phyloP scores from a whole-genome alignment of 1,284 basidiomycete genomes.

The Hymenochaete sp. region DNA sequence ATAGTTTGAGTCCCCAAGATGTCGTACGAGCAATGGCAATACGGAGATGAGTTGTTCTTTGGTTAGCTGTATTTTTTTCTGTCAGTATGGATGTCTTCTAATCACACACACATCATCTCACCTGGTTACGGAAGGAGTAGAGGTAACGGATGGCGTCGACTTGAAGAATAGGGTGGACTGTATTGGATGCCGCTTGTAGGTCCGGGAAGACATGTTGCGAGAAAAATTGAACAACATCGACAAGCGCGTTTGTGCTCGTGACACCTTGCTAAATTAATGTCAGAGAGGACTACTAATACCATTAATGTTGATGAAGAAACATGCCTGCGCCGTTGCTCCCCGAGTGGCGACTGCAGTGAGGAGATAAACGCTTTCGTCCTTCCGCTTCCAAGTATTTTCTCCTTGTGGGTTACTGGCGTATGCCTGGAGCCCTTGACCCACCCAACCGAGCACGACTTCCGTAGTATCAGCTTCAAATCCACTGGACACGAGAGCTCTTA shows the following conservation, averaged over 20 bases:
- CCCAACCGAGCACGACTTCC: slow-evolving; percentile 77
- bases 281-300: neutral
- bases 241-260: slow-evolving; percentile 84
- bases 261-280: slow-evolving; percentile 71
- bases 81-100: neutral
- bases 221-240: slow-evolving; percentile 95
- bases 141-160: slow-evolving; percentile 95
- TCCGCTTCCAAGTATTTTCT: slow-evolving; percentile 78
- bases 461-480: slow-evolving; percentile 83
- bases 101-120: slow-evolving; percentile 25
- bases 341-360: slow-evolving; percentile 86
- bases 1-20: slow-evolving; percentile 75
- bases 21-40: slow-evolving; percentile 80
- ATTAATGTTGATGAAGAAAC: slow-evolving; percentile 18
- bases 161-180: slow-evolving; percentile 84
- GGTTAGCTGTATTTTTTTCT: slow-evolving; percentile 52
- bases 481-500: slow-evolving; percentile 73
- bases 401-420: slow-evolving; percentile 44
- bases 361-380: slow-evolving; percentile 94
- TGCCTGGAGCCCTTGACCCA: slow-evolving; percentile 60
- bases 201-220: slow-evolving; percentile 87
- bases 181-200: slow-evolving; percentile 61
- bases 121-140: slow-evolving; percentile 93
- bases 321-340: slow-evolving; percentile 74
- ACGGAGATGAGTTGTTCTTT: slow-evolving; percentile 92